Base-by-base conservation (phyloP, 805 yeast species). In the Ogataea trehaloabstinens region DNA sequence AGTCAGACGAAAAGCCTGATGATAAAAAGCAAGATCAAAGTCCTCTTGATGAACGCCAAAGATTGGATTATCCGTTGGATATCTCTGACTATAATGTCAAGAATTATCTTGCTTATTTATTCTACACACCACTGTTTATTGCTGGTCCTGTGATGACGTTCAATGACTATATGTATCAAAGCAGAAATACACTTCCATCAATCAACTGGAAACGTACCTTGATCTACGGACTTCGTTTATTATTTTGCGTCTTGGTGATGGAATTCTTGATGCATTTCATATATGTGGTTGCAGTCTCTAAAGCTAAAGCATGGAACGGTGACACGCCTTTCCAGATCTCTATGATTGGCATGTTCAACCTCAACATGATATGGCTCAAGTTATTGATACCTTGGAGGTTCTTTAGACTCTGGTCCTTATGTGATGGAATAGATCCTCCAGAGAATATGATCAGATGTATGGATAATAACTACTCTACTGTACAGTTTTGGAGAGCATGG, bases 401-500 rank as follows among this genome's bases (percentile, higher is more conserved):
- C 34, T 93, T 93, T 66, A 70, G 99, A 46, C 70, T 91, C 49
- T 93, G 99, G 99, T 75, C 93, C 6, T 65, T 93, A 41, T 49
- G 86, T n/a, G 99, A 93, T 61, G 86, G 85, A 0, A 87, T 91
- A 37, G 98, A 93, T 55, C 86, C 98, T 0, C 98, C 99, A 2
- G 99, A 93, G 58, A 93, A 93, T 56, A 93, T 93, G 98, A 80
- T 93, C 40, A 71, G 99, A 42, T 90, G 98, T 58, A 87, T 93
- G 79, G 85, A 88, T 59, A 88, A 93, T 63, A 93, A 93, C 63
- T 93, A 82, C 61, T 84, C 95, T 24, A 93, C 96, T 0, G 62
- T 87, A 45, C 88, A 93, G n/a, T 93, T 93, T 60, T 93, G 99
- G 99, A 75, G 98, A 57, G 95, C 96, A 3, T 93, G 99, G 99